Percentiles rank a stretch among this genome's conserved stretches.
Conservation (phyloP, 2,329 filamentous ascomycete species). For the Aspergillus tanneri region DNA sequence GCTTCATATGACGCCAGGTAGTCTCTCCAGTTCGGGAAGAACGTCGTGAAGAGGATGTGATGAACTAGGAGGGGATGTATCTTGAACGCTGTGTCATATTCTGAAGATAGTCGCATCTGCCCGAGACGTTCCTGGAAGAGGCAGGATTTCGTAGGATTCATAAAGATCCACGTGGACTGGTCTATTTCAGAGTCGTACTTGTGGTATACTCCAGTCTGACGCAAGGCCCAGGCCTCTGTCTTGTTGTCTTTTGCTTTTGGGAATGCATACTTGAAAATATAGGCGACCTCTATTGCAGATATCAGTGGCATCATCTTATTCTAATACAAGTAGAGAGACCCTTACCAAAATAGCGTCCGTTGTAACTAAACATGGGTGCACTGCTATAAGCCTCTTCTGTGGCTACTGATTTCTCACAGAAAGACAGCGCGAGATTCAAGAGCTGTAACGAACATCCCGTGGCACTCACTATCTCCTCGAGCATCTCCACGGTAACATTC, state of each 20-base stretch:
- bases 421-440: slow-evolving; percentile 25
- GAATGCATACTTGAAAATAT: slow-evolving; percentile 32
- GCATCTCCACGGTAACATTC: slow-evolving; percentile 24
- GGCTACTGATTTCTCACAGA: slow-evolving; percentile 24
- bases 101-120: slow-evolving; percentile 10
- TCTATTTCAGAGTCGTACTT: slow-evolving; percentile 23
- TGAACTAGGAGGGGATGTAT: slow-evolving; percentile 26
- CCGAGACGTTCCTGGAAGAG: slow-evolving; percentile 18
- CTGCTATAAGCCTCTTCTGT: slow-evolving; percentile 28
- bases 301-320: no score
- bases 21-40: slow-evolving; percentile 31
- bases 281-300: slow-evolving; percentile 26
- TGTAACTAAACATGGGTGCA: slow-evolving; percentile 15
- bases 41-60: slow-evolving; percentile 29
- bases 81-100: slow-evolving; percentile 7
- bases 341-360: slow-evolving; percentile 19
- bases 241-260: slow-evolving; percentile 20
- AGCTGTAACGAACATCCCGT: slow-evolving; percentile 20
- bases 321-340: no score
- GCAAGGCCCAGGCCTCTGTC: slow-evolving; percentile 28
- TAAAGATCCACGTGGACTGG: slow-evolving; percentile 26
- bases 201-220: slow-evolving; percentile 36
- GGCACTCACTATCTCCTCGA: slow-evolving; percentile 19
- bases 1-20: slow-evolving; percentile 29
- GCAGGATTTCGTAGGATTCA: slow-evolving; percentile 23